A percentile compares a stretch with the other conserved stretches of the same genome.
These are phyloP conservation scores for Camelina hispida DNA, from an alignment of 345 rosid species.

Conservation along the genomic window DNA sequence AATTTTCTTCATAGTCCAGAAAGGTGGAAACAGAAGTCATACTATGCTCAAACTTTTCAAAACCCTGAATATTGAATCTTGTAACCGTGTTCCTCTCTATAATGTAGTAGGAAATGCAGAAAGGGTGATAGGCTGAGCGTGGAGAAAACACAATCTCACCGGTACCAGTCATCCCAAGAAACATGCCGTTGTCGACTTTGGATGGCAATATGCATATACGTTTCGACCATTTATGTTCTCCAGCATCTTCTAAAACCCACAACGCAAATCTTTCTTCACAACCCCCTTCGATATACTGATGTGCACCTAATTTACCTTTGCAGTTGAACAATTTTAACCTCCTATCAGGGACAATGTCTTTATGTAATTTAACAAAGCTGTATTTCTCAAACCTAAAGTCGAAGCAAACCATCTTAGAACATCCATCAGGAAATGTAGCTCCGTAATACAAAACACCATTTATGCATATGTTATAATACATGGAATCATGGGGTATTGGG, in stretches of 20 bases:
- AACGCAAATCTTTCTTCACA: neutral
- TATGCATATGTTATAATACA: neutral
- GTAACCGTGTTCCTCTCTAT: neutral
- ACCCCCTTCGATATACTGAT: accelerated
- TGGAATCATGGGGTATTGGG: neutral
- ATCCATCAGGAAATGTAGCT: neutral
- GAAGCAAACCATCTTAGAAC: neutral
- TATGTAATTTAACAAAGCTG: neutral
- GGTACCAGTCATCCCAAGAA: neutral
- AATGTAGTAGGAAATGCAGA: constrained; percentile 1
- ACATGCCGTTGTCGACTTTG: accelerated
- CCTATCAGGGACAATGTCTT: no score
- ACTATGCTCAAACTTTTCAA: neutral
- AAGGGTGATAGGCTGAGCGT: accelerated
- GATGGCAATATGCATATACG: neutral
- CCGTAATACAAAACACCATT: neutral
- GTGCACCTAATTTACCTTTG: constrained; percentile 24
- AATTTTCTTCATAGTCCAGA: constrained; percentile 2
- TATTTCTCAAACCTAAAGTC: constrained; percentile 5
- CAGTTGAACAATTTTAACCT: neutral
- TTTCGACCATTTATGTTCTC: constrained; percentile 11
- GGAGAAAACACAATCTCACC: constrained; percentile 2
- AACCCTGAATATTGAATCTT: neutral
- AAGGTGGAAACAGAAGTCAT: neutral
- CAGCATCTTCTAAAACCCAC: constrained; percentile 23